phyloP scores from a whole-genome alignment of 495 filamentous ascomycete genomes.

The Tuber calosporum region DNA sequence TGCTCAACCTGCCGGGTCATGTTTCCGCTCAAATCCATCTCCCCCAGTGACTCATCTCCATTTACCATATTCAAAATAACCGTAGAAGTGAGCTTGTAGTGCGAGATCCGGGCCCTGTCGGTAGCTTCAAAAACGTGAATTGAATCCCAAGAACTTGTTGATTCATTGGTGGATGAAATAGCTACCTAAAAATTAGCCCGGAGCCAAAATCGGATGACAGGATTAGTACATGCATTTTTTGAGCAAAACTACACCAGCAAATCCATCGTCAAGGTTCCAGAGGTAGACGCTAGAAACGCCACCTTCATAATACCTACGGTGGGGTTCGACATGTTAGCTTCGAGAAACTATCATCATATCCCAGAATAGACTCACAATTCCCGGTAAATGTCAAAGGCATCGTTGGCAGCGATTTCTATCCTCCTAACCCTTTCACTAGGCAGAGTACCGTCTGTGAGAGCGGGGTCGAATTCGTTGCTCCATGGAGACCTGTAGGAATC shows the following conservation, averaged over 20 bases:
- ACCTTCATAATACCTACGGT: conserved; percentile 77
- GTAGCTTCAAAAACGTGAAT: conserved; percentile 97
- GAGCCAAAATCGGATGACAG: not conserved
- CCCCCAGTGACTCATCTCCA: conserved; percentile 63
- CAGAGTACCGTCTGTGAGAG: conserved; percentile 60
- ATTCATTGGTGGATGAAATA: conserved; percentile 60
- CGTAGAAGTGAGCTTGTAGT: conserved; percentile 96
- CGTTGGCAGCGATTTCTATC: conserved; percentile 88
- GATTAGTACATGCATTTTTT: conserved; percentile 67
- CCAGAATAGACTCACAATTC: conserved; percentile 55
- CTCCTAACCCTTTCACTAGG: conserved; percentile 80
- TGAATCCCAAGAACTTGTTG: conserved; percentile 86
- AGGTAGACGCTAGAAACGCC: conserved; percentile 93
- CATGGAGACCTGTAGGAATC: conserved; percentile 94
- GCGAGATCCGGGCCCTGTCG: conserved; percentile 79
- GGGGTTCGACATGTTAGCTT: conserved; percentile 11
- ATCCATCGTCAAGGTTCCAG: conserved; percentile 97
- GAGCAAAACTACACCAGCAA: conserved; percentile 87
- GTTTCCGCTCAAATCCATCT: conserved; percentile 90
- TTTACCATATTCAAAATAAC: conserved; percentile 84
- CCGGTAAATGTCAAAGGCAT: conserved; percentile 93
- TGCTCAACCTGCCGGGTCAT: conserved; percentile 94
- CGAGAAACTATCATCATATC: not conserved
- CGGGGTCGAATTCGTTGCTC: conserved; percentile 96
- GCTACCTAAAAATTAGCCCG: conserved; percentile 43